Evolutionary conservation across 805 yeast genomes (phyloP), one percentile per base, ranked within the genome.

Genomic region (Wickerhamiella kurtzmanii): DNA sequence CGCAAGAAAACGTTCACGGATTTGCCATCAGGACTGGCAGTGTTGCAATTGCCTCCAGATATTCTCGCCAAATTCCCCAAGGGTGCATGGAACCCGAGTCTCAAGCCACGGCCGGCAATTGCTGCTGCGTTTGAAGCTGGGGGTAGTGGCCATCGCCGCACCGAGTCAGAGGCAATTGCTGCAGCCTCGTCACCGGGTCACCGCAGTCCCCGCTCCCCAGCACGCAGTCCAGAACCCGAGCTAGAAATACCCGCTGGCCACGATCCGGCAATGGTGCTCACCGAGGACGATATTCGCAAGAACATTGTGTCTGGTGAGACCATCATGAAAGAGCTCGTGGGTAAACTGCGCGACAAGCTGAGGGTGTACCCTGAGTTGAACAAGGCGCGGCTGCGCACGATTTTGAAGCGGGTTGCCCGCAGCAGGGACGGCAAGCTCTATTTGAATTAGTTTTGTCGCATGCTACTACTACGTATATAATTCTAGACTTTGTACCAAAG

Each of bases 41-140:
- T 76, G 13, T 64, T 88, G 40, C 81, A 73, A 55, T 82, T 87
- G 1, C 76, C 82, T 4, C 70, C 74, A 13, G 69, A 70, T 36
- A 69, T 82, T 15, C 69, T 88, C 49, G 61, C 65, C 16, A 73
- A 73, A 35, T 86, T 87, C 65, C 92, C 92, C 2, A 66, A 61
- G 17, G 95, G 95, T 22, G 83, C 78, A 46, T 88, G 96, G 96
- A 80, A 80, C 63, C 89, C 95, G 19, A 60, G 62, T 32, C 69
- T 68, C 9, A 69, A 69, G 51, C 41, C 41, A 13, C 73, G 61
- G 54, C 45, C 46, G 22, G 52, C 39, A 43, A 45, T 46, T 21
- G 47, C 52, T 21, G 47, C 52, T 16, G 46, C 53, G 3, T 35
- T 45, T 4, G 32, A 25, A n/a, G n/a, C n/a, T n/a, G n/a, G n/a